Conservation (phyloP, 2,329 filamentous ascomycete species). For the Epichloe uncinata region DNA sequence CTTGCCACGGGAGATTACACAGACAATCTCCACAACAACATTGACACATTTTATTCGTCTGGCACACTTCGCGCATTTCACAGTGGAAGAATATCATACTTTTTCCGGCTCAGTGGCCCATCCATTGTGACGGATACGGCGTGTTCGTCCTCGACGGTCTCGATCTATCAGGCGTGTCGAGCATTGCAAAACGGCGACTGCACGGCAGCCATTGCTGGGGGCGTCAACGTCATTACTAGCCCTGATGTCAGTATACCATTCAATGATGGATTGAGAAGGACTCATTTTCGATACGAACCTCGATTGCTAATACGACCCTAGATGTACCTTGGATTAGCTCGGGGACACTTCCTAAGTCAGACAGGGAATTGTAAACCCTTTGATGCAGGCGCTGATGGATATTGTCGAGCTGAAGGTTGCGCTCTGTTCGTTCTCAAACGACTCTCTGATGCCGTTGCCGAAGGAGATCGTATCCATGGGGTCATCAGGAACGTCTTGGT, state of each 20-base stretch:
- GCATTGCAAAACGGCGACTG: slow-evolving; percentile 27
- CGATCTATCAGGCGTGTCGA: neutral
- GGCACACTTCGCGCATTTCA: neutral
- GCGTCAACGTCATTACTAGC: slow-evolving; percentile 52
- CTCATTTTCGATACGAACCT: too few relatives aligned
- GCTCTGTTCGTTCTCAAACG: slow-evolving; percentile 36
- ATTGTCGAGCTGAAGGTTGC: slow-evolving; percentile 38
- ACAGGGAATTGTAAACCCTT: slow-evolving; percentile 4
- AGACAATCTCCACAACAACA: neutral
- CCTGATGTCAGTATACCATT: slow-evolving; percentile 34
- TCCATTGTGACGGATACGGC: neutral
- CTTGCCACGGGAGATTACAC: neutral
- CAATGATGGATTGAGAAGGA: too few relatives aligned
- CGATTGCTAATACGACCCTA: neutral
- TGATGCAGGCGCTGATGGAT: slow-evolving; percentile 49
- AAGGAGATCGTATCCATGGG: slow-evolving; percentile 53
- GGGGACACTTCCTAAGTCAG: slow-evolving; percentile 50
- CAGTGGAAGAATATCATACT: neutral
- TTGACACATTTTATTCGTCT: neutral
- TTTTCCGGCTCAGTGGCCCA: neutral
- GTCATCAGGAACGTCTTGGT: slow-evolving; percentile 50
- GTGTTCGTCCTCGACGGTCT: neutral
- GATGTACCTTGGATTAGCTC: slow-evolving; percentile 44
- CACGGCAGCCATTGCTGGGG: slow-evolving; percentile 52
- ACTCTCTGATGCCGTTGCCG: slow-evolving; percentile 30